Conservation (phyloP, 345 rosid genomes). For the Eucalyptus tenuipes region DNA sequence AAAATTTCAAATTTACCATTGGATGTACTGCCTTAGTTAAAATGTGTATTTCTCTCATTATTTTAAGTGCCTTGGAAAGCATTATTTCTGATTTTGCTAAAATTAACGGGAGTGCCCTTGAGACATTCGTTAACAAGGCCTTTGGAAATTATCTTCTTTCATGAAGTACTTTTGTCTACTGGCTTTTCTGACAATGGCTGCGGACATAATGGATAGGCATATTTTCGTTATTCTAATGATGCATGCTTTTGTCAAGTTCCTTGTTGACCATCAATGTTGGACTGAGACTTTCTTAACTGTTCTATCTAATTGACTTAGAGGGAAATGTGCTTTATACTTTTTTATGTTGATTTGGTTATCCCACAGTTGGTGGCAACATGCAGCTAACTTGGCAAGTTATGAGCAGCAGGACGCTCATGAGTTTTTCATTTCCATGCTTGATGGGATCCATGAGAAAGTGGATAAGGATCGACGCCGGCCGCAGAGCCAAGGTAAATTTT, state of each 20-base stretch:
- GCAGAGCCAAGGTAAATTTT: neutral
- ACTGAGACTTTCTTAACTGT: neutral
- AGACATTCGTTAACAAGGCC: neutral
- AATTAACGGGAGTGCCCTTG: neutral
- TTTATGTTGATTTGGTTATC: constrained; percentile 1
- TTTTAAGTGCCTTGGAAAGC: neutral
- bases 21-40: neutral
- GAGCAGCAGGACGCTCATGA: constrained; percentile 97
- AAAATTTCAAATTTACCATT: neutral
- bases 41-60: neutral
- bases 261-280: neutral
- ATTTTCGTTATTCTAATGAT: neutral
- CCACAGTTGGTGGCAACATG: constrained; percentile 95
- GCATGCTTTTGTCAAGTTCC: neutral
- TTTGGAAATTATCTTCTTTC: neutral
- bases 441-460: constrained; percentile 78
- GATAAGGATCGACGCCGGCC: constrained; percentile 22
- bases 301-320: neutral
- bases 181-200: neutral
- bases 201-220: neutral
- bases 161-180: neutral
- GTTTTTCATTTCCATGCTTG: constrained; percentile 82
- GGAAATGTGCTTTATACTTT: neutral
- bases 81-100: neutral
- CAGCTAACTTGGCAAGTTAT: constrained; percentile 67